Evolutionary conservation across 1,139 yeast species (phyloP).

Genomic region (Diutina neorugosa): DNA sequence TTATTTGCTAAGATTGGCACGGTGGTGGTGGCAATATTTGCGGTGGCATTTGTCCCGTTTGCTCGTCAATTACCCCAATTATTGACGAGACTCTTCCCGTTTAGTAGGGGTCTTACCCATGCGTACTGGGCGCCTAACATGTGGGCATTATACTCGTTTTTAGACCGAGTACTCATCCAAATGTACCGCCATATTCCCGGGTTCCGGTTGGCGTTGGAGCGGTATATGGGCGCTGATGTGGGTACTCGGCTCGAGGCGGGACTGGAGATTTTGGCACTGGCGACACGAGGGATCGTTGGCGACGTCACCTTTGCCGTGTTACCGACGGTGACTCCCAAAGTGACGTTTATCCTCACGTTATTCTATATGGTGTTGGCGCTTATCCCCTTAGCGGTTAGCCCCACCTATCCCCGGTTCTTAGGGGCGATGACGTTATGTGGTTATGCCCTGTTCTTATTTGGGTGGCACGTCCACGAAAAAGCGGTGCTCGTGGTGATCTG

Average conservation of each 20-base stretch:
- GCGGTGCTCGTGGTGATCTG: slow-evolving; percentile 83
- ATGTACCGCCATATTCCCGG: slow-evolving; percentile 35
- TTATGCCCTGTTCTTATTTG: slow-evolving; percentile 81
- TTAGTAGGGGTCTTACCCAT: slow-evolving; percentile 90
- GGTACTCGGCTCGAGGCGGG: slow-evolving; percentile 17
- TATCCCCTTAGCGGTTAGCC: slow-evolving; percentile 63
- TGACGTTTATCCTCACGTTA: slow-evolving; percentile 67
- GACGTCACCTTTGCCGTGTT: slow-evolving; percentile 73
- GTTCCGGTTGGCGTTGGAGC: slow-evolving; percentile 22
- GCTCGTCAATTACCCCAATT: slow-evolving; percentile 54
- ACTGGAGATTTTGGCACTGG: slow-evolving; percentile 20
- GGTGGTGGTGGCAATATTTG: slow-evolving; percentile 53
- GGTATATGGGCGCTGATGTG: slow-evolving; percentile 17
- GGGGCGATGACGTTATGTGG: slow-evolving; percentile 87
- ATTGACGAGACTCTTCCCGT: slow-evolving; percentile 69
- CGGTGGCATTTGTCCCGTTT: slow-evolving; percentile 74
- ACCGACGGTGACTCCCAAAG: slow-evolving; percentile 68
- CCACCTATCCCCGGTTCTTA: slow-evolving; percentile 65
- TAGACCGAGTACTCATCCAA: slow-evolving; percentile 62
- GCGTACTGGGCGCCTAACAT: slow-evolving; percentile 99
- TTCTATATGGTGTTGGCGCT: slow-evolving; percentile 74
- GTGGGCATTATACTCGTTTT: slow-evolving; percentile 87
- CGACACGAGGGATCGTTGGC: slow-evolving; percentile 86
- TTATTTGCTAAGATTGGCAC: slow-evolving; percentile 47
- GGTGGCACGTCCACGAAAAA: slow-evolving; percentile 99